phyloP scores from a whole-genome alignment of 108 stramenopile species.

The Cyclotella kingstonii region DNA sequence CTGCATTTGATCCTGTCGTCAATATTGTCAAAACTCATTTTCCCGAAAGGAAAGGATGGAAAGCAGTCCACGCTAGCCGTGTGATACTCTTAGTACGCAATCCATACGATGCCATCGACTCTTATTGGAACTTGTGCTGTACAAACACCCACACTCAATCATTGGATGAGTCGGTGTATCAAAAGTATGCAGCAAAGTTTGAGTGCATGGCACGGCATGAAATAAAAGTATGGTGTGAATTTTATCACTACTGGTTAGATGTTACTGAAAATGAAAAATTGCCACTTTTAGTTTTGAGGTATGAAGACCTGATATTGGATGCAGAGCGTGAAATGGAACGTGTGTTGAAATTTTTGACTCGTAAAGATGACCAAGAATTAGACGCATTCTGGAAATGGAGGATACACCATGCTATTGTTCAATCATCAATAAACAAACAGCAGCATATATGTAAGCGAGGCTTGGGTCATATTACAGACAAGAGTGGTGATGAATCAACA shows the following conservation, averaged over 20 bases:
- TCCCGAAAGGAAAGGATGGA: slow-evolving; percentile 89
- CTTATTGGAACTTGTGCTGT: slow-evolving; percentile 90
- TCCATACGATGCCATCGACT: slow-evolving; percentile 97
- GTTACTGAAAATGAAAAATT: slow-evolving; percentile 26
- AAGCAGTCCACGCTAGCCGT: slow-evolving; percentile 38
- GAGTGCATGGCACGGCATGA: slow-evolving; percentile 61
- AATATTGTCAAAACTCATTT: slow-evolving; percentile 89
- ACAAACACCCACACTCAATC: slow-evolving; percentile 94
- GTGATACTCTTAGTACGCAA: slow-evolving; percentile 88
- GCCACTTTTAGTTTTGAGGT: slow-evolving; percentile 61
- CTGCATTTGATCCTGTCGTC: slow-evolving; percentile 21
- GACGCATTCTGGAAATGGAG: slow-evolving; percentile 47
- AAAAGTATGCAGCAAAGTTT: slow-evolving; percentile 60
- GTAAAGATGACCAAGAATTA: slow-evolving; percentile 3
- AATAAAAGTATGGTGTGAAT: slow-evolving; percentile 68
- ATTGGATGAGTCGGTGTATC: slow-evolving; percentile 69
- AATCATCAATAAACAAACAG: background rate
- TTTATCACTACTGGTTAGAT: slow-evolving; percentile 70
- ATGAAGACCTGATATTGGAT: slow-evolving; percentile 73
- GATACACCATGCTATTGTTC: slow-evolving; percentile 30
- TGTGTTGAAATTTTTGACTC: slow-evolving; percentile 48
- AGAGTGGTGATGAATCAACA: background rate
- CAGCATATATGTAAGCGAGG: no score
- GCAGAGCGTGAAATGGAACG: slow-evolving; percentile 49
- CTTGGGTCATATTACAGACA: background rate